A percentile compares a stretch with the other conserved stretches of the same genome.
phyloP scores from a whole-genome alignment of 1,139 yeast species.

The Cylindricascospora bacillispora region DNA sequence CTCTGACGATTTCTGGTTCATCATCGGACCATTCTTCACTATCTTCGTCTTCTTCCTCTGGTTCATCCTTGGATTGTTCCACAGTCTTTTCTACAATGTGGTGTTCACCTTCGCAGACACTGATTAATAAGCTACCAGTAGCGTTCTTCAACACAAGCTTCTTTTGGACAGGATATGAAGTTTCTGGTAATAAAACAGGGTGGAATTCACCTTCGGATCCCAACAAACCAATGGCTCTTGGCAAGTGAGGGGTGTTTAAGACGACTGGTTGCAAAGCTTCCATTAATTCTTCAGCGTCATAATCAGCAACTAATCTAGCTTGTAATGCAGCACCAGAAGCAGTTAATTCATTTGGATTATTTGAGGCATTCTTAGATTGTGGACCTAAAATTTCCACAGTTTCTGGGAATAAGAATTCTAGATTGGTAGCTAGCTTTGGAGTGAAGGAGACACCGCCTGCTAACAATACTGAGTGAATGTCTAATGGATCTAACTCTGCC shows the following conservation, averaged over 20 bases:
- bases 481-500: conserved; percentile 76
- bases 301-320: conserved; percentile 70
- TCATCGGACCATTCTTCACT: conserved; percentile 48
- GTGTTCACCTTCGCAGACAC: conserved; percentile 76
- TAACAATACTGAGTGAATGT: conserved; percentile 80
- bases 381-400: conserved; percentile 70
- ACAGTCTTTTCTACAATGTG: conserved; percentile 65
- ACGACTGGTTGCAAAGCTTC: conserved; percentile 82
- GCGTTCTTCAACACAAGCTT: conserved; percentile 55
- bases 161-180: conserved; percentile 87
- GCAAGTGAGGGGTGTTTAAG: conserved; percentile 77
- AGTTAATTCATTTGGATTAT: conserved; percentile 73
- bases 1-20: conserved; percentile 67
- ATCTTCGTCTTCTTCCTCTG: conserved; percentile 38
- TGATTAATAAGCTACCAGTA: conserved; percentile 49
- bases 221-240: conserved; percentile 76
- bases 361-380: conserved; percentile 60
- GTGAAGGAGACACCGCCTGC: conserved; percentile 92
- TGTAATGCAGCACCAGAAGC: conserved; percentile 97
- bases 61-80: conserved; percentile 46
- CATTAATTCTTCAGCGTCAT: conserved; percentile 74
- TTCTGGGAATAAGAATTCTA: conserved; percentile 70
- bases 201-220: conserved; percentile 61
- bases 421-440: conserved; percentile 76
- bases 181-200: conserved; percentile 67